A percentile compares a stretch with the other conserved stretches of the same genome.
phyloP scores from a whole-genome alignment of 2,329 filamentous ascomycete species.

The Penicillium brasilianum region DNA sequence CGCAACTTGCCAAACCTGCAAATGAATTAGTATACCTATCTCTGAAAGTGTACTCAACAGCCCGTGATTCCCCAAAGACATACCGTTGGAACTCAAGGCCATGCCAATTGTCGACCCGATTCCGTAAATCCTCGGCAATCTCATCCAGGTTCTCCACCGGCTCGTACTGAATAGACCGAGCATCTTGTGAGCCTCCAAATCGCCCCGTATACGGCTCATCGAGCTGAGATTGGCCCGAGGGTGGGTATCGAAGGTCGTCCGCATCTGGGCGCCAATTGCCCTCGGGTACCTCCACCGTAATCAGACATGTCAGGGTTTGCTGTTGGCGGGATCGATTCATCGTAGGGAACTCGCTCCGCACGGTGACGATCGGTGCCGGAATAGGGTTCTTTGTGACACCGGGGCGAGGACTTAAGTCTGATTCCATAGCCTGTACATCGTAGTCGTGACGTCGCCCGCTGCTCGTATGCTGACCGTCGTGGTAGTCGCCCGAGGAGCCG shows the following conservation, averaged over 20 bases:
- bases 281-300: conserved; percentile 92
- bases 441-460: conserved; percentile 82
- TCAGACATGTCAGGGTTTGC: conserved; percentile 89
- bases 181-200: conserved; percentile 50
- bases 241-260: conserved; percentile 70
- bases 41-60: not conserved
- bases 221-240: conserved; percentile 55
- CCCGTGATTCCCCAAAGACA: conserved; percentile 27
- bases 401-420: conserved; percentile 72
- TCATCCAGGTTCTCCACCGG: conserved; percentile 77
- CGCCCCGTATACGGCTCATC: conserved; percentile 59
- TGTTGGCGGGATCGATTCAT: conserved; percentile 90
- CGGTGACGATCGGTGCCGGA: conserved; percentile 85
- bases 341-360: conserved; percentile 96
- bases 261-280: conserved; percentile 87
- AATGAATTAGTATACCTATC: not conserved
- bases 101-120: conserved; percentile 97
- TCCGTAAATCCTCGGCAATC: conserved; percentile 81
- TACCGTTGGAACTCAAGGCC: conserved; percentile 86
- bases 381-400: conserved; percentile 80
- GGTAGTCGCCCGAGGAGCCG: conserved; percentile 78
- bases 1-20: conserved; percentile 85
- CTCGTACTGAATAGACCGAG: conserved; percentile 73
- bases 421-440: conserved; percentile 95
- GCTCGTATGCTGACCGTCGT: conserved; percentile 72